Conservation (phyloP, 2,329 filamentous ascomycete genomes). For the Dothidotthia symphoricarpi region DNA sequence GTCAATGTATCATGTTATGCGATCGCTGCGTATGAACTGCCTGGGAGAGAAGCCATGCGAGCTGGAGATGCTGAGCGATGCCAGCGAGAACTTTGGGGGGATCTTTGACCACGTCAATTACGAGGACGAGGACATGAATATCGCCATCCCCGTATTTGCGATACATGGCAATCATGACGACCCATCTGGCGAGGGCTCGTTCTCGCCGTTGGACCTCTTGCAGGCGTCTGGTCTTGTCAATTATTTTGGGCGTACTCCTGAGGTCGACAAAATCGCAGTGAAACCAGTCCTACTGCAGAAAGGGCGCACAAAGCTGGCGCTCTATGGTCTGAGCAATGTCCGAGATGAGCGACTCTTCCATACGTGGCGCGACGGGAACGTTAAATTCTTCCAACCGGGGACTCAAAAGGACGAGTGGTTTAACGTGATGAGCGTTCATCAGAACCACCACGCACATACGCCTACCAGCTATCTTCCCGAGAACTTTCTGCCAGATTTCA, state of each 20-base stretch:
- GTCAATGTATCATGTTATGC: constrained; percentile 96
- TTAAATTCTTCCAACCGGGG: constrained; percentile 86
- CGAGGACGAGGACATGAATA: constrained; percentile 94
- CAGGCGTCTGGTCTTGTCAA: constrained; percentile 91
- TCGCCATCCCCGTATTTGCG: constrained; percentile 95
- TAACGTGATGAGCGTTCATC: constrained; percentile 90
- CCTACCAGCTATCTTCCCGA: constrained; percentile 94
- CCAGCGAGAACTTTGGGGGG: constrained; percentile 81
- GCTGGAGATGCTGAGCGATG: constrained; percentile 90
- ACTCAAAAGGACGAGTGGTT: constrained; percentile 88
- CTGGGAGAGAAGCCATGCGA: constrained; percentile 94
- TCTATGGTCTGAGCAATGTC: constrained; percentile 95
- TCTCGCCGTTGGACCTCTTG: constrained; percentile 84
- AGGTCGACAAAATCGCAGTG: constrained; percentile 88
- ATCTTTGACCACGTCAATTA: constrained; percentile 96
- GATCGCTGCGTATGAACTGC: constrained; percentile 87
- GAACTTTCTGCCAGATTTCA: constrained; percentile 83
- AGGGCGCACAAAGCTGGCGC: constrained; percentile 83
- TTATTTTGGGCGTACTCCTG: constrained; percentile 89
- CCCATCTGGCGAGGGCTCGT: constrained; percentile 91
- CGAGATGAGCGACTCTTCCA: constrained; percentile 92
- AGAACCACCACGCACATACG: constrained; percentile 91
- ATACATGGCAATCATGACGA: constrained; percentile 99
- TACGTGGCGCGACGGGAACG: constrained; percentile 87
- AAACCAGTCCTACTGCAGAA: constrained; percentile 94